Evolutionary conservation across 2,329 filamentous ascomycete species (phyloP).

Genomic region (Chaetomium globosum): DNA sequence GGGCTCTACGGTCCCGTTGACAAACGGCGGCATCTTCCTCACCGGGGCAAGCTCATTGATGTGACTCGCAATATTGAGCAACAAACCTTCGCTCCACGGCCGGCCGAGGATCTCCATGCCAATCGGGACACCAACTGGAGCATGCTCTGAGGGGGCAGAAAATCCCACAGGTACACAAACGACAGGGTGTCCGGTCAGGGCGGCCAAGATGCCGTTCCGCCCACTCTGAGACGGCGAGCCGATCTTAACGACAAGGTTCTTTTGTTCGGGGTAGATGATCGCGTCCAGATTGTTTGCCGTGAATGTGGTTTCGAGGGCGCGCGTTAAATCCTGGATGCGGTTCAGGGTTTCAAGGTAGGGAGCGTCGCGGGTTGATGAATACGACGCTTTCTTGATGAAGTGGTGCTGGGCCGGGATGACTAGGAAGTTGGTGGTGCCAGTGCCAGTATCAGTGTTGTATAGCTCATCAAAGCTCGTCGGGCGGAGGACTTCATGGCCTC

Average conservation of each 20-base stretch:
- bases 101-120: constrained; percentile 66
- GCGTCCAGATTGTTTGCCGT: constrained; percentile 54
- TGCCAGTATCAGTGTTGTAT: constrained; percentile 41
- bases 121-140: constrained; percentile 61
- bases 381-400: constrained; percentile 54
- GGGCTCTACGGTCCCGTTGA: constrained; percentile 45
- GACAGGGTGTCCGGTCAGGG: constrained; percentile 47
- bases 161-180: constrained; percentile 57
- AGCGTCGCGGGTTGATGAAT: constrained; percentile 51
- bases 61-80: constrained; percentile 35
- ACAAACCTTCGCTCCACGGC: constrained; percentile 56
- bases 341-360: constrained; percentile 53
- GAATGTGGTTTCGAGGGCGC: constrained; percentile 55
- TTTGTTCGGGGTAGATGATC: constrained; percentile 66
- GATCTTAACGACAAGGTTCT: constrained; percentile 62
- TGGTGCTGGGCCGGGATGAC: constrained; percentile 62
- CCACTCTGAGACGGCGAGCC: constrained; percentile 61
- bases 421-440: constrained; percentile 52
- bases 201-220: constrained; percentile 52
- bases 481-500: constrained; percentile 41
- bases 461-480: constrained; percentile 53
- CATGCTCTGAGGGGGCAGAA: constrained; percentile 50
- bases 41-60: constrained; percentile 28
- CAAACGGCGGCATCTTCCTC: constrained; percentile 43
- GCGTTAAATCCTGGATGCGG: constrained; percentile 56